Conservation (phyloP, 208 protist genomes). For the Acanthamoeba castellanii region DNA sequence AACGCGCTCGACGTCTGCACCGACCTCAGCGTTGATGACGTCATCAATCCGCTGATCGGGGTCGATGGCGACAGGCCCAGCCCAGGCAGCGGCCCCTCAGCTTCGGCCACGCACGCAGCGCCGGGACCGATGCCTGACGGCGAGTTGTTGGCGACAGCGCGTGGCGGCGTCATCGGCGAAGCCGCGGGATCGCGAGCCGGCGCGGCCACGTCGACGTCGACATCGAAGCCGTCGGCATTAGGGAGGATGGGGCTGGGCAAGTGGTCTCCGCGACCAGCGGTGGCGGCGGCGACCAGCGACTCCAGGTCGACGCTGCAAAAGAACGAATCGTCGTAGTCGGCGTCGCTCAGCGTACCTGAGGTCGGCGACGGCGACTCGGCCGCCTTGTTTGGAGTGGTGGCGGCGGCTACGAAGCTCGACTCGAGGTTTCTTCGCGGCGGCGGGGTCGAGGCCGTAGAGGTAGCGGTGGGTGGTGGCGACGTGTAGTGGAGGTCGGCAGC, state of each 20-base stretch:
- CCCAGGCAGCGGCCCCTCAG: not conserved
- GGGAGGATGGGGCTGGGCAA: not conserved
- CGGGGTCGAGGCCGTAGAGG: not conserved
- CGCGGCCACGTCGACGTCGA: not conserved
- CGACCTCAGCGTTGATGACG: too few species aligned
- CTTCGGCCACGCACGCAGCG: not conserved
- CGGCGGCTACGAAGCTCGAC: not conserved
- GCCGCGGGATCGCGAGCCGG: not conserved
- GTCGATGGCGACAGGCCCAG: not conserved
- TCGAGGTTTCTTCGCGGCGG: not conserved
- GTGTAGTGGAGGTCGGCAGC: too few species aligned
- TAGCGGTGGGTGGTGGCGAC: not conserved
- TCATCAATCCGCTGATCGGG: too few species aligned
- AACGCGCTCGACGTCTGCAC: not conserved
- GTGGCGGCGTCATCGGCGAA: not conserved
- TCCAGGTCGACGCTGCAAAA: not conserved
- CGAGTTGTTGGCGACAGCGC: not conserved
- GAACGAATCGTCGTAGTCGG: not conserved
- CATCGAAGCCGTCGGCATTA: not conserved
- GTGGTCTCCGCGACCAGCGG: not conserved
- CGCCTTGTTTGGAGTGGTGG: too few species aligned
- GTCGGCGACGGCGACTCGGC: not conserved
- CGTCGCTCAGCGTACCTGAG: not conserved
- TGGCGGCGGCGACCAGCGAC: not conserved
- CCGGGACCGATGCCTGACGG: not conserved